Evolutionary conservation across 2,329 filamentous ascomycete species (phyloP).

Genomic region (Epichloe elymi): DNA sequence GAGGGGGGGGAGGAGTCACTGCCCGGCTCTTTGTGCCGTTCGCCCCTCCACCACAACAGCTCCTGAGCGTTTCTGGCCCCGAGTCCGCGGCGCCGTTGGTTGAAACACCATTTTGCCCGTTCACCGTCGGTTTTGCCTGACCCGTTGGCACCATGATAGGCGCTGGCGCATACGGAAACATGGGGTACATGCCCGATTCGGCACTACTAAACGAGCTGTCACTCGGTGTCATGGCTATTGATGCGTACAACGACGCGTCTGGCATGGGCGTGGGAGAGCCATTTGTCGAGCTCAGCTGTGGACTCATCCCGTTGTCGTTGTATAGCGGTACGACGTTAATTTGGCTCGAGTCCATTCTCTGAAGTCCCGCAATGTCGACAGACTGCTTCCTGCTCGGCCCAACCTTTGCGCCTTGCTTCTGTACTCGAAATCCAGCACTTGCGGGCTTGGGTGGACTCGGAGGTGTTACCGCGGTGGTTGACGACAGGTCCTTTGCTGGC

Average conservation of each 20-base stretch:
- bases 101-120: slow-evolving; percentile 9
- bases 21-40: slow-evolving; percentile 1
- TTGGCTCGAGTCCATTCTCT: slow-evolving; percentile 39
- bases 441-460: slow-evolving; percentile 20
- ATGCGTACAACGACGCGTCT: slow-evolving; percentile 15
- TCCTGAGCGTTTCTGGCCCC: slow-evolving; percentile 5
- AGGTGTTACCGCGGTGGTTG: slow-evolving; percentile 12
- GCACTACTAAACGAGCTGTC: slow-evolving; percentile 13
- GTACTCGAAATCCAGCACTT: slow-evolving; percentile 28
- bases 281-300: slow-evolving; percentile 12
- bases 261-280: slow-evolving; percentile 9
- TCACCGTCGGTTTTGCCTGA: slow-evolving; percentile 9
- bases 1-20: neutral
- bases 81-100: slow-evolving; percentile 10
- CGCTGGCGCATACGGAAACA: slow-evolving; percentile 19
- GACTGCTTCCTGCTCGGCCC: slow-evolving; percentile 31
- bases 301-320: slow-evolving; percentile 13
- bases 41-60: slow-evolving; percentile 13
- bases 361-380: slow-evolving; percentile 33
- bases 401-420: slow-evolving; percentile 27
- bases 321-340: slow-evolving; percentile 33
- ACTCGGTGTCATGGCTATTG: slow-evolving; percentile 15
- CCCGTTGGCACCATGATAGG: slow-evolving; percentile 11
- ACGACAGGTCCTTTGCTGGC: slow-evolving; percentile 13
- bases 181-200: slow-evolving; percentile 17